Percentiles rank a stretch among this genome's conserved stretches.
Evolutionary conservation across 805 yeast species (phyloP).

Genomic region (Hanseniaspora taiwanica): DNA sequence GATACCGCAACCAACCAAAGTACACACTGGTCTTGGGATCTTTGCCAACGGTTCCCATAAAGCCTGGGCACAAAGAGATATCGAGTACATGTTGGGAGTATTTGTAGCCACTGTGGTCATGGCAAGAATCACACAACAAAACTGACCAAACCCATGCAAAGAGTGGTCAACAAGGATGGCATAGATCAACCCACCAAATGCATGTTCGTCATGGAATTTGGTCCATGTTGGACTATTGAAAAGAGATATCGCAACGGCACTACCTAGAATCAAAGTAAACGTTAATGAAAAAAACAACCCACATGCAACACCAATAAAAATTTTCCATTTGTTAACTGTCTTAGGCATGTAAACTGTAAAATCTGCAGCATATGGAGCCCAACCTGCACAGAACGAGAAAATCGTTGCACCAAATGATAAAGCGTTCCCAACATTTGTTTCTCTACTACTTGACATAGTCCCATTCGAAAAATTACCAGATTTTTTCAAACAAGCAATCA

Average conservation of each 20-base stretch:
- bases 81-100: slow-evolving; percentile 88
- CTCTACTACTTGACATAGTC: slow-evolving; percentile 39
- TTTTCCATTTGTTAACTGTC: slow-evolving; percentile 40
- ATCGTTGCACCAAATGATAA: slow-evolving; percentile 72
- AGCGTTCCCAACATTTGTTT: slow-evolving; percentile 59
- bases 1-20: slow-evolving; percentile 57
- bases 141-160: slow-evolving; percentile 79
- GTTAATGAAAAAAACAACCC: slow-evolving; percentile 60
- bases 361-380: slow-evolving; percentile 90
- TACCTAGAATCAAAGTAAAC: slow-evolving; percentile 70
- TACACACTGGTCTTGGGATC: slow-evolving; percentile 79
- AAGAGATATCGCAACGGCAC: slow-evolving; percentile 41
- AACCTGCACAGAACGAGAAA: slow-evolving; percentile 86
- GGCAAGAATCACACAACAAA: slow-evolving; percentile 74
- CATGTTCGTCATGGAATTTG: slow-evolving; percentile 36
- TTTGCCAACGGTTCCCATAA: slow-evolving; percentile 60
- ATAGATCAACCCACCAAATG: slow-evolving; percentile 74
- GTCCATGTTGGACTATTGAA: slow-evolving; percentile 18
- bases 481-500: slow-evolving; percentile 54
- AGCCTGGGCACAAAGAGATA: slow-evolving; percentile 77
- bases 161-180: slow-evolving; percentile 68
- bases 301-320: slow-evolving; percentile 48
- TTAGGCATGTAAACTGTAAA: slow-evolving; percentile 80
- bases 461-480: slow-evolving; percentile 53
- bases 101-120: slow-evolving; percentile 83